A percentile compares a stretch with the other conserved stretches of the same genome.
phyloP scores from a whole-genome alignment of 768 basidiomycete species.

The Lentinula raphanica region DNA sequence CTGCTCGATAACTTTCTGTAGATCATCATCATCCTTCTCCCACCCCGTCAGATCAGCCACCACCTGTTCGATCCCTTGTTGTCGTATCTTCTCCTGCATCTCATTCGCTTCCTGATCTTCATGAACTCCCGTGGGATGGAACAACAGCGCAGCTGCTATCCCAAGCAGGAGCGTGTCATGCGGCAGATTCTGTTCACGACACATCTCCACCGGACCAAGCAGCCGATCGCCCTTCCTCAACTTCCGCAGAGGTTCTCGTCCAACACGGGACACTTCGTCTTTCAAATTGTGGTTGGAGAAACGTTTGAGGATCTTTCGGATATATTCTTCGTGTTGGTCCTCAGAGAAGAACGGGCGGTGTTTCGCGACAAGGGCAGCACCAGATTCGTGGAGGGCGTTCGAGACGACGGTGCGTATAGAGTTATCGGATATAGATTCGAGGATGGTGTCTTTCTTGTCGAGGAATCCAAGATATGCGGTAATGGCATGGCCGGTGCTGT shows the following conservation, averaged over 20 bases:
- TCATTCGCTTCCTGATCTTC: slow-evolving; percentile 8
- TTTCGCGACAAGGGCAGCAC: slow-evolving; percentile 28
- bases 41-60: slow-evolving; percentile 6
- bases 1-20: neutral
- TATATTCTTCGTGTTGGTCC: slow-evolving; percentile 21
- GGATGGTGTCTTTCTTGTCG: slow-evolving; percentile 24
- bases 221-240: slow-evolving; percentile 29
- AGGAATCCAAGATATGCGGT: slow-evolving; percentile 33
- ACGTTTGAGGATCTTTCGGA: slow-evolving; percentile 26
- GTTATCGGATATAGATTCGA: slow-evolving; percentile 24
- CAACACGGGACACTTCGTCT: slow-evolving; percentile 32
- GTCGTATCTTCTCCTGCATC: neutral
- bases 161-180: slow-evolving; percentile 26
- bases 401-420: slow-evolving; percentile 23
- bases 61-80: slow-evolving; percentile 4
- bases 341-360: slow-evolving; percentile 12
- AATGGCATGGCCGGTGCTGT: slow-evolving; percentile 29
- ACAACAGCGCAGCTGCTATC: slow-evolving; percentile 15
- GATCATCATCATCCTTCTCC: neutral
- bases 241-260: slow-evolving; percentile 35
- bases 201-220: slow-evolving; percentile 31
- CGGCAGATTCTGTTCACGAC: slow-evolving; percentile 23
- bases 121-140: neutral
- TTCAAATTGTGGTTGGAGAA: slow-evolving; percentile 30
- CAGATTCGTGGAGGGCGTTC: slow-evolving; percentile 30